These are phyloP conservation scores for Xylaria grammica DNA, from an alignment of 495 filamentous ascomycete species.

Conservation along the genomic window DNA sequence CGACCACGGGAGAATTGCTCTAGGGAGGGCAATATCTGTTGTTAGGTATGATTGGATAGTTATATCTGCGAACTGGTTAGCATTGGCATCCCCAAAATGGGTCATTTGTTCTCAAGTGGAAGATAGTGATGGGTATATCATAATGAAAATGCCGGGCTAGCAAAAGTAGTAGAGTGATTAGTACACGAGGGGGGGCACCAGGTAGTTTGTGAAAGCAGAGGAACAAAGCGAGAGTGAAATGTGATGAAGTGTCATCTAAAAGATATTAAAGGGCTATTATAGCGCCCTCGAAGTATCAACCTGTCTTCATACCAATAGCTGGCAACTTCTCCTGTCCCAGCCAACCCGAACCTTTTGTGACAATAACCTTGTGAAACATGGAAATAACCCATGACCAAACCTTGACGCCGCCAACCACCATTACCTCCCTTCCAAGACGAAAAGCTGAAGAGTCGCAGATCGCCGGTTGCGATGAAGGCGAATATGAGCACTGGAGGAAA, in stretches of 20 bases:
- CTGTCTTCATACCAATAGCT: slow-evolving; percentile 20
- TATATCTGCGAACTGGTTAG: slow-evolving; percentile 9
- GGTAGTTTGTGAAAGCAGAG: slow-evolving; percentile 10
- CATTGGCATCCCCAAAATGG: neutral
- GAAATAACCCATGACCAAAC: slow-evolving; percentile 23
- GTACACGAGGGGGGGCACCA: slow-evolving; percentile 19
- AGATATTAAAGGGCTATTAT: slow-evolving; percentile 24
- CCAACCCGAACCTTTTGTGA: slow-evolving; percentile 23
- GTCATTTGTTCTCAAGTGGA: neutral
- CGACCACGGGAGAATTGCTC: too few species aligned
- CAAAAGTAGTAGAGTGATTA: neutral
- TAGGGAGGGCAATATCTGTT: neutral
- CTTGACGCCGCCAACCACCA: slow-evolving; percentile 26
- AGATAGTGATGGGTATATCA: neutral
- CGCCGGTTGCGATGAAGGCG: slow-evolving; percentile 14
- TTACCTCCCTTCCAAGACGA: slow-evolving; percentile 22
- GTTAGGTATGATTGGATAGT: neutral
- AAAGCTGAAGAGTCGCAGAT: slow-evolving; percentile 12
- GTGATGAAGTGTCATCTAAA: slow-evolving; percentile 21
- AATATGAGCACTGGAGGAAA: slow-evolving; percentile 12
- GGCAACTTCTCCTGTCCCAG: slow-evolving; percentile 21
- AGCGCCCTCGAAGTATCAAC: slow-evolving; percentile 20
- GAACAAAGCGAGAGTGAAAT: slow-evolving; percentile 14
- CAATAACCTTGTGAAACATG: slow-evolving; percentile 19
- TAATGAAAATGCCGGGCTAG: neutral